These are phyloP conservation scores for Stagonosporopsis tanaceti DNA, from an alignment of 2,329 filamentous ascomycete genomes.

Conservation along the genomic window DNA sequence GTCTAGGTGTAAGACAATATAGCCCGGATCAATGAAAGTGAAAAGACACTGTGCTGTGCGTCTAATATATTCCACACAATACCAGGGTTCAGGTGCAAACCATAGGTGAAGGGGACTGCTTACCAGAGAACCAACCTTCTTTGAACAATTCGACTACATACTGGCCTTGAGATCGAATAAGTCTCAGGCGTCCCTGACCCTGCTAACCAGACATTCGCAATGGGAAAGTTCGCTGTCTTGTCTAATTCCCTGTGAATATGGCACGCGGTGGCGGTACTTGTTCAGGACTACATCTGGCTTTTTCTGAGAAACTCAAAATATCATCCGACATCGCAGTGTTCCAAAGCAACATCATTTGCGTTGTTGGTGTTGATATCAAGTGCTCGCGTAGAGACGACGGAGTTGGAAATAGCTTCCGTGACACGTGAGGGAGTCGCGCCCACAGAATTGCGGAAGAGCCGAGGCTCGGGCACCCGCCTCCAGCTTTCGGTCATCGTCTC, in stretches of 20 bases:
- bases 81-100: not conserved
- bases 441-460: conserved; percentile 19
- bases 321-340: not conserved
- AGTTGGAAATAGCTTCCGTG: conserved; percentile 19
- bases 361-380: not conserved
- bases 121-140: not conserved
- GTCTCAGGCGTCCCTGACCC: too few species aligned
- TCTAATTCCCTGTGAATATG: not conserved
- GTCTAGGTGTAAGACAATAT: not conserved
- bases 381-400: conserved; percentile 11
- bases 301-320: not conserved
- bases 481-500: conserved; percentile 12
- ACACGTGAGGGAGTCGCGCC: conserved; percentile 14
- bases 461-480: conserved; percentile 18
- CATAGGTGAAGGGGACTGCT: not conserved
- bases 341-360: not conserved
- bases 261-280: not conserved
- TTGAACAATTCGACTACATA: not conserved
- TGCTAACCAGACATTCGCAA: not conserved
- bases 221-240: not conserved
- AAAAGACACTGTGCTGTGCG: conserved; percentile 5
- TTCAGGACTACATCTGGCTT: not conserved
- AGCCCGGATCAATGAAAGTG: not conserved
- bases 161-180: not conserved
- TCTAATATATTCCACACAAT: not conserved